Conservation (phyloP, 306 rosid species). For the Psophocarpus tetragonolobus region DNA sequence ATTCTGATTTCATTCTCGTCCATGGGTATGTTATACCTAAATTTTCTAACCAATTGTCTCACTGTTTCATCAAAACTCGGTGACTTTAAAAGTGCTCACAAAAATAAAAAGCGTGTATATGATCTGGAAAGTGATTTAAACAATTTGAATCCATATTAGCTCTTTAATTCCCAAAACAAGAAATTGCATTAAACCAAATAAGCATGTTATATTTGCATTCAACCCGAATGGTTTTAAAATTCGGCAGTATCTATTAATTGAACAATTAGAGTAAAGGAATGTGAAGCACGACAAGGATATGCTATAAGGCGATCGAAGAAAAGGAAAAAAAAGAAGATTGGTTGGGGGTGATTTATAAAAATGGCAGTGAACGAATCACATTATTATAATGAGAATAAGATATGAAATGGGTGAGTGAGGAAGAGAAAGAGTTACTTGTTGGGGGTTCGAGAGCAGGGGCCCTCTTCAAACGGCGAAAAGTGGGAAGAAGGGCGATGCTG, state of each 20-base stretch:
- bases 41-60: background rate
- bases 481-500: constrained; percentile 76
- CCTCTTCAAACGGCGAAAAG: constrained; percentile 44
- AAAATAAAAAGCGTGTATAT: background rate
- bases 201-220: background rate
- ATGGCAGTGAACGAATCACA: no score
- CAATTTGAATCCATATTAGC: background rate
- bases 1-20: background rate
- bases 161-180: background rate
- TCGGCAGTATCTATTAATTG: background rate
- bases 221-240: no score
- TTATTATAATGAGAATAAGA: no score
- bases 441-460: constrained; percentile 57
- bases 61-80: background rate
- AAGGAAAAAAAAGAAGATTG: no score
- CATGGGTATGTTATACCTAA: background rate
- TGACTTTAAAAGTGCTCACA: background rate
- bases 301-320: background rate
- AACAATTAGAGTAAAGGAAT: background rate
- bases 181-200: background rate
- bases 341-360: no score
- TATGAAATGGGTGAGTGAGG: background rate
- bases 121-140: background rate
- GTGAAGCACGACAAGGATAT: background rate
- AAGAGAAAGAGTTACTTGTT: constrained; percentile 43